Evolutionary conservation across 2,329 filamentous ascomycete genomes (phyloP).

Genomic region (Drechmeria coniospora): DNA sequence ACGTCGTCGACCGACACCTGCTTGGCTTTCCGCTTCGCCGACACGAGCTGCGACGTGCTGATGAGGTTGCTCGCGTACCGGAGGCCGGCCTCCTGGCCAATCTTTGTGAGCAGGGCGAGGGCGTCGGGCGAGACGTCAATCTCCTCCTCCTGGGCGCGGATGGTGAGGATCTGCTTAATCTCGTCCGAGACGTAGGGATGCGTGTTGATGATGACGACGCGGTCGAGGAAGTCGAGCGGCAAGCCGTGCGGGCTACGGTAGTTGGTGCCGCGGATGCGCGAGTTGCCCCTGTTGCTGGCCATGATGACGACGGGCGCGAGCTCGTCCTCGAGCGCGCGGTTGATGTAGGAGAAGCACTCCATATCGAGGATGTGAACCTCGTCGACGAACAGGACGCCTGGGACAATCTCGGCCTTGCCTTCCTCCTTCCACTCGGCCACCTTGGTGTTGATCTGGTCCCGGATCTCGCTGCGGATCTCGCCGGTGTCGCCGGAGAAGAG

Average conservation of each 20-base stretch:
- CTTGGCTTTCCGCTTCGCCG: constrained; percentile 70
- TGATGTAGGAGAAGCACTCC: constrained; percentile 97
- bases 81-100: constrained; percentile 80
- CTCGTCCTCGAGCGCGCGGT: constrained; percentile 87
- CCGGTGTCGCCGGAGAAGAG: constrained; percentile 97
- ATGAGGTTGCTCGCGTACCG: constrained; percentile 97
- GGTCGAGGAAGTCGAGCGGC: constrained; percentile 88
- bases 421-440: constrained; percentile 99
- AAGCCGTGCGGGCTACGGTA: constrained; percentile 89
- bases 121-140: constrained; percentile 83
- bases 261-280: constrained; percentile 82
- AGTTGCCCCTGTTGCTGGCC: constrained; percentile 90
- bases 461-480: constrained; percentile 91
- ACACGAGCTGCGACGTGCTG: constrained; percentile 78
- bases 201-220: constrained; percentile 91
- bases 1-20: constrained; percentile 80
- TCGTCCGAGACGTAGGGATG: constrained; percentile 70
- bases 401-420: constrained; percentile 95
- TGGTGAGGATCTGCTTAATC: constrained; percentile 80
- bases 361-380: constrained; percentile 99
- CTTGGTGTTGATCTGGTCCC: constrained; percentile 98
- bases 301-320: constrained; percentile 97
- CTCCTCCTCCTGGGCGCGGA: constrained; percentile 91
- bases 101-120: constrained; percentile 84
- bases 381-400: constrained; percentile 93